Percentiles rank a stretch among this genome's conserved stretches.
Evolutionary conservation across 805 yeast genomes (phyloP).

Genomic region (Diddensiella transvaalensis): DNA sequence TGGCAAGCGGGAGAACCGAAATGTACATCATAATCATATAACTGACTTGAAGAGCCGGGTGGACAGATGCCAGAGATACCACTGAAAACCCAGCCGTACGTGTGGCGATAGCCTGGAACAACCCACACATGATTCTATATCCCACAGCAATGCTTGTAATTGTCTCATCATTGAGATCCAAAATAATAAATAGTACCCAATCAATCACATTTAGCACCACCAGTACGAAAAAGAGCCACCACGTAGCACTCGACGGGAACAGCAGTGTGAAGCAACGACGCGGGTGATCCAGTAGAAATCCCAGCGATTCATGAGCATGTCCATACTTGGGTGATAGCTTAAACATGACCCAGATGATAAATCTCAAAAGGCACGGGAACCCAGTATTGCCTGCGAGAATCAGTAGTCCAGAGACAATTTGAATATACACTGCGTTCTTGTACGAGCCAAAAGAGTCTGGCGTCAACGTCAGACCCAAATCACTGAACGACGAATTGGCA

Average conservation of each 20-base stretch:
- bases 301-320: slow-evolving; percentile 60
- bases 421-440: slow-evolving; percentile 57
- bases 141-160: slow-evolving; percentile 60
- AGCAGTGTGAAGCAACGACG: slow-evolving; percentile 92
- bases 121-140: slow-evolving; percentile 70
- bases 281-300: slow-evolving; percentile 89
- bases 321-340: slow-evolving; percentile 57
- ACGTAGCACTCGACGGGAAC: slow-evolving; percentile 89
- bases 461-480: slow-evolving; percentile 78
- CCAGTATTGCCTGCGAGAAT: slow-evolving; percentile 93
- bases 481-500: slow-evolving; percentile 74
- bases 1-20: slow-evolving; percentile 93
- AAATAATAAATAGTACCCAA: slow-evolving; percentile 69
- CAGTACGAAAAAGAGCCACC: slow-evolving; percentile 85
- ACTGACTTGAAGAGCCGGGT: slow-evolving; percentile 90
- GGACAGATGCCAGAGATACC: slow-evolving; percentile 63
- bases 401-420: slow-evolving; percentile 62
- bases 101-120: slow-evolving; percentile 87
- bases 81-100: slow-evolving; percentile 91
- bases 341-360: slow-evolving; percentile 75
- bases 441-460: slow-evolving; percentile 77
- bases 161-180: slow-evolving; percentile 56
- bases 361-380: slow-evolving; percentile 78
- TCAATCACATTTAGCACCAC: slow-evolving; percentile 72
- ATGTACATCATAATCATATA: slow-evolving; percentile 98